Conservation (phyloP, 139 green algal species). For the Yamagishiella unicocca region DNA sequence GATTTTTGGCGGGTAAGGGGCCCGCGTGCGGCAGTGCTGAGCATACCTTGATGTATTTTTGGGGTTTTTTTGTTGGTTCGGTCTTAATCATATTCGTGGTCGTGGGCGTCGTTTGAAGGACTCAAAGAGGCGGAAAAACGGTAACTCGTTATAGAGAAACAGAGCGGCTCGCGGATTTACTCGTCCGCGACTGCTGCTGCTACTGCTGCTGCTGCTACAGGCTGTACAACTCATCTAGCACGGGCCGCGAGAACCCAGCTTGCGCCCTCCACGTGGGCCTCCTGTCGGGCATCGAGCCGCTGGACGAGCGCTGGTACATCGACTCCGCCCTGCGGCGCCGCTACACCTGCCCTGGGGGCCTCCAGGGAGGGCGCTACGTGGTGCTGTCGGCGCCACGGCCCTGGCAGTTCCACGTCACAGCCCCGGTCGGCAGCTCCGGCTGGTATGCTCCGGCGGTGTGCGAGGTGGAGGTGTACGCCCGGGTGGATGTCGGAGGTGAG, state of each 20-base stretch:
- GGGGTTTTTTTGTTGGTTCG: no score
- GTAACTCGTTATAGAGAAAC: no score
- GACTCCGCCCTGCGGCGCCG: neutral
- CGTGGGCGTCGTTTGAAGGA: no score
- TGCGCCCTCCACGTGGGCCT: constrained; percentile 6
- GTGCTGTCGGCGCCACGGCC: neutral
- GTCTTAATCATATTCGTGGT: no score
- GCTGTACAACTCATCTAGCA: neutral
- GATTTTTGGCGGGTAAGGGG: no score
- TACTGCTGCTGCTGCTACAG: no score
- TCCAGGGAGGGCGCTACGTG: neutral
- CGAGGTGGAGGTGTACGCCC: constrained; percentile 42
- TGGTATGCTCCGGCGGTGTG: constrained; percentile 20
- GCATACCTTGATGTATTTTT: no score
- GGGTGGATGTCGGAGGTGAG: constrained; percentile 10
- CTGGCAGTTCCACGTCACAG: constrained; percentile 32
- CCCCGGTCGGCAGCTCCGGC: no score
- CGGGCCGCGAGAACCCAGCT: constrained; percentile 20
- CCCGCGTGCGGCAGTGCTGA: no score
- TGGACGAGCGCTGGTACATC: constrained; percentile 28
- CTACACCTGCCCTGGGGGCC: constrained; percentile 4
- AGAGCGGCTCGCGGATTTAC: no score
- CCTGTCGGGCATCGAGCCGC: neutral
- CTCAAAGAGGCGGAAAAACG: no score
- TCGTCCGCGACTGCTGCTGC: no score